These are phyloP conservation scores for Globisporangium acanthophoron DNA, from an alignment of 352 stramenopile species.

Conservation along the genomic window DNA sequence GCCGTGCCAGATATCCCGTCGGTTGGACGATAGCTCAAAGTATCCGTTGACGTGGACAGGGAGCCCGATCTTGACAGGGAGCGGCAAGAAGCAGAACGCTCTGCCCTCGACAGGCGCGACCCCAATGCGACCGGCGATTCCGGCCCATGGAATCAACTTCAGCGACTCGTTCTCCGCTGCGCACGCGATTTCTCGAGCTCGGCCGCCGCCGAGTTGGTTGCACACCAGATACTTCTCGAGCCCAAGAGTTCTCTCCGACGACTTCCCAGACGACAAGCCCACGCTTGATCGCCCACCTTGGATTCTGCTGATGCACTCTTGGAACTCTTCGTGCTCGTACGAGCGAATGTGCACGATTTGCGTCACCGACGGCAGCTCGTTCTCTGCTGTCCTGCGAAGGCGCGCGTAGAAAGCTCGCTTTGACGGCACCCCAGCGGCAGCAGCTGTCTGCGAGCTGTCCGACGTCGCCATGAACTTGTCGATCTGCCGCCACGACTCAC, in stretches of 20 bases:
- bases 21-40: conserved; percentile 91
- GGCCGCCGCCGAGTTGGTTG: conserved; percentile 84
- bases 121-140: conserved; percentile 74
- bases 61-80: conserved; percentile 84
- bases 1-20: conserved; percentile 78
- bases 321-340: conserved; percentile 18
- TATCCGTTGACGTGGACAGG: conserved; percentile 92
- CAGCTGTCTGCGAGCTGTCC: conserved; percentile 3
- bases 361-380: conserved; percentile 51
- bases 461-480: conserved; percentile 47
- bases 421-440: conserved; percentile 16
- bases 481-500: conserved; percentile 58
- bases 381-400: conserved; percentile 31
- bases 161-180: conserved; percentile 60
- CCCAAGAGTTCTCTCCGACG: conserved; percentile 4
- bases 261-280: neutral
- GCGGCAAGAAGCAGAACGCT: conserved; percentile 92
- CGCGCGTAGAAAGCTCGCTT: conserved; percentile 68
- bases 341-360: conserved; percentile 50
- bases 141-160: conserved; percentile 87
- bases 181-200: conserved; percentile 71
- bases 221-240: conserved; percentile 70
- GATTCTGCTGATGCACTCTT: conserved; percentile 3
- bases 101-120: conserved; percentile 37
- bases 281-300: neutral